Percentiles rank a stretch among this genome's conserved stretches.
Conservation (phyloP, 176 grass and related monocot genomes). For the Cenchrus americanus region DNA sequence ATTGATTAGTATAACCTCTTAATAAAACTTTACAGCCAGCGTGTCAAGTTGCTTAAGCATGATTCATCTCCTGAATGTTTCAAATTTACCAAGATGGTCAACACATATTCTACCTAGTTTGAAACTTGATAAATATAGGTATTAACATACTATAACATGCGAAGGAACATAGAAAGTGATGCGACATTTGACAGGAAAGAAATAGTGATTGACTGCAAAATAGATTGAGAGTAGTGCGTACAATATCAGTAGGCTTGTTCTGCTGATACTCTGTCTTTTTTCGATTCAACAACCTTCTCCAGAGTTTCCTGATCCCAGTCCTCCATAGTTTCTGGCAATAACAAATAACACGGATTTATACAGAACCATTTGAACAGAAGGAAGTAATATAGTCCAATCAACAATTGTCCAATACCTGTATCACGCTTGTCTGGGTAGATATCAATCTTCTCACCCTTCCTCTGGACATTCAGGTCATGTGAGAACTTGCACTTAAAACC, state of each 20-base stretch:
- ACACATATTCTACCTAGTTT: background rate
- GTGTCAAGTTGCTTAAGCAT: background rate
- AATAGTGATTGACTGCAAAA: conserved; percentile 4
- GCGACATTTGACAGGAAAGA: background rate
- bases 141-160: background rate
- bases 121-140: conserved; percentile 1
- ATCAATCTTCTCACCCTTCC: conserved; percentile 99
- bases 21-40: background rate
- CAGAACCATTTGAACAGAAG: background rate
- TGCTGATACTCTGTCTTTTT: conserved; percentile 91
- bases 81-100: background rate
- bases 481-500: conserved; percentile 99
- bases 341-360: conserved; percentile 30
- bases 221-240: conserved; percentile 44
- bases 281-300: conserved; percentile 89
- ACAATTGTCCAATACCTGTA: conserved; percentile 35
- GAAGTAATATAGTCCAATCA: background rate
- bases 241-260: conserved; percentile 99
- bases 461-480: conserved; percentile 94
- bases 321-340: conserved; percentile 83
- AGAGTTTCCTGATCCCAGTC: conserved; percentile 98
- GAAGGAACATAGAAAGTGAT: background rate
- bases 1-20: background rate
- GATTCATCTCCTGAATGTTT: background rate
- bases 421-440: conserved; percentile 97